Evolutionary conservation across 2,329 filamentous ascomycete genomes (phyloP), one percentile per base, ranked within the genome.

Genomic region (Fusarium cyanostomum): DNA sequence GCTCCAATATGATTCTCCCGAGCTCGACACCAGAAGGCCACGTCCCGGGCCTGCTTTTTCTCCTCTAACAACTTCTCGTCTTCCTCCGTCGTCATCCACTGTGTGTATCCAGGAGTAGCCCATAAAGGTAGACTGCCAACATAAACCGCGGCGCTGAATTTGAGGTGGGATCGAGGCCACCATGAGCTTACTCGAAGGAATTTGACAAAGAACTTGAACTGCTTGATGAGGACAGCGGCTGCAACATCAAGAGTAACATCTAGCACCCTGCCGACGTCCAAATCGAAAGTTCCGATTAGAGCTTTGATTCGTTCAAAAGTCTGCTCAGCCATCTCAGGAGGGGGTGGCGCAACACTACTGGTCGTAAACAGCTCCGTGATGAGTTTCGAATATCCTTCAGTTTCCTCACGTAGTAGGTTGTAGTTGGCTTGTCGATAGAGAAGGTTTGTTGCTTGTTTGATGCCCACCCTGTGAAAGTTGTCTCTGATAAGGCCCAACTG

Each of bases 391-490:
- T 97, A 99, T 35, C 96, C 95, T 78, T 99, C 95, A 0, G 92
- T 92, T 77, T 99, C 95, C 79, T 99, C 95, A 39, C 95, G 89
- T 16, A 99, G 81, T 8, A 99, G 81, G 71, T 99, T 99, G 81
- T 97, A 98, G 76, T 97, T 98, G 12, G 94, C 92, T 77, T 98
- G 95, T 59, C 94, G 90, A 75, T 99, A 99, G 1, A 99, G 84
- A 5, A 95, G 83, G 70, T 97, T 96, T 8, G 95, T 99, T 44
- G 94, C 91, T 72, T 96, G 93, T 52, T 94, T 89, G 65, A 97
- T 93, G 13, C 90, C 90, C 73, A 95, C 87, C 66, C 89, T 89
- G 55, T 86, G 82, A 75, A 98, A 99, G 7, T 89, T 94, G n/a
- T 90, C 87, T 45, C 93, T 87, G 44, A 97, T 92, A 38, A 99